phyloP scores from a whole-genome alignment of 2,329 filamentous ascomycete genomes.

The Phoma sp. region DNA sequence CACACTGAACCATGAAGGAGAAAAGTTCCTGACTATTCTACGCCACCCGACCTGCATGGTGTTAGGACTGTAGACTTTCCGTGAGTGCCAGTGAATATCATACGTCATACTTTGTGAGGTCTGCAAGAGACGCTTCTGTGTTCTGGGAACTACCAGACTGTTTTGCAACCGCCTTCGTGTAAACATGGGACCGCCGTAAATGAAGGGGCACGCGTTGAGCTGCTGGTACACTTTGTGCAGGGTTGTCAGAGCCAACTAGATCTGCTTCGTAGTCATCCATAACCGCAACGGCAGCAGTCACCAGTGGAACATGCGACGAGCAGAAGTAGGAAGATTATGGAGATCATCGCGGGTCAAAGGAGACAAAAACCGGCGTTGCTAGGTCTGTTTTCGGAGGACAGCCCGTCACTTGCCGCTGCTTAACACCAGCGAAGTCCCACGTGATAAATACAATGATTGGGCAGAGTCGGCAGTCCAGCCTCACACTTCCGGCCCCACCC shows the following conservation, averaged over 20 bases:
- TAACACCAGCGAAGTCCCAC: not conserved
- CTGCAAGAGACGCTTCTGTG: not conserved
- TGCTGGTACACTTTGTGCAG: slow-evolving; percentile 33
- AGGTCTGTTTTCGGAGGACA: not conserved
- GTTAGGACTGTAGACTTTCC: not conserved
- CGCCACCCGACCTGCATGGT: slow-evolving; percentile 40
- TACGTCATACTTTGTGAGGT: slow-evolving; percentile 38
- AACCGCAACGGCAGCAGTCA: not conserved
- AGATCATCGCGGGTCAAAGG: not conserved
- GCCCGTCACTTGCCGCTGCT: slow-evolving; percentile 6
- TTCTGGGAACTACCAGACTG: not conserved
- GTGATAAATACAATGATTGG: slow-evolving; percentile 12
- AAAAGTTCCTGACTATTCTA: slow-evolving; percentile 46
- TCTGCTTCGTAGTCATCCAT: slow-evolving; percentile 41
- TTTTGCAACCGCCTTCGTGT: slow-evolving; percentile 10
- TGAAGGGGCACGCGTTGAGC: slow-evolving; percentile 21
- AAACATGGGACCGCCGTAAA: slow-evolving; percentile 21
- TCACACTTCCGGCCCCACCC: slow-evolving; percentile 16
- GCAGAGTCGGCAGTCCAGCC: slow-evolving; percentile 12
- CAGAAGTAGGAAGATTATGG: not conserved
- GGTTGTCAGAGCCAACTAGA: slow-evolving; percentile 35
- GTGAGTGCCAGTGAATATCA: not conserved
- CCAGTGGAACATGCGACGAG: not conserved
- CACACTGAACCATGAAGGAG: slow-evolving; percentile 46
- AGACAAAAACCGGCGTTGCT: not conserved